Evolutionary conservation across 1,139 yeast species (phyloP).

Genomic region (Geotrichum histeridarum): DNA sequence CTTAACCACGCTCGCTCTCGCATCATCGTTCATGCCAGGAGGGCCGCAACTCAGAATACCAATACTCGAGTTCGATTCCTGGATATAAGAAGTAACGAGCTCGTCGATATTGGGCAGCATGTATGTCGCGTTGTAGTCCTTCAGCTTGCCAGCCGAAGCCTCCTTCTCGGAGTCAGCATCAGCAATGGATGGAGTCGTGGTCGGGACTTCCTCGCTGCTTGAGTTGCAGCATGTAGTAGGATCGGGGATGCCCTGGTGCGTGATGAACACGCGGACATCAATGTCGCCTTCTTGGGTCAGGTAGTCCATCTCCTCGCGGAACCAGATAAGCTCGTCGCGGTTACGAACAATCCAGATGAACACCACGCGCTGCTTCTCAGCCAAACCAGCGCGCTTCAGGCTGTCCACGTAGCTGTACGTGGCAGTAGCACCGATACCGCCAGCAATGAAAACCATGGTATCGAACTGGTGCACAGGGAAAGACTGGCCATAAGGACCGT

Average conservation of each 20-base stretch:
- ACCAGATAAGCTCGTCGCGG: constrained; percentile 46
- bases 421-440: constrained; percentile 69
- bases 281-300: constrained; percentile 33
- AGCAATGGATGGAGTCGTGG: background rate
- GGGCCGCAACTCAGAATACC: constrained; percentile 41
- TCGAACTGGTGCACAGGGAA: constrained; percentile 49
- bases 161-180: background rate
- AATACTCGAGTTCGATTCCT: constrained; percentile 34
- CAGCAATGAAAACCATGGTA: constrained; percentile 48
- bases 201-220: background rate
- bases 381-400: constrained; percentile 23
- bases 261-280: constrained; percentile 38
- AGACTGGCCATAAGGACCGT: constrained; percentile 55
- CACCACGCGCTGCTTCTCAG: constrained; percentile 36
- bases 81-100: constrained; percentile 2
- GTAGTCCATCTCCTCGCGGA: constrained; percentile 45
- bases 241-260: constrained; percentile 4
- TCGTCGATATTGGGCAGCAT: constrained; percentile 13
- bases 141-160: too few species aligned
- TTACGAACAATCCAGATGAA: constrained; percentile 53
- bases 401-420: constrained; percentile 30
- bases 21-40: constrained; percentile 36
- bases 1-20: constrained; percentile 32
- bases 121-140: constrained; percentile 1
- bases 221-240: background rate